These are phyloP conservation scores for Taiwanofungus camphoratus DNA, from an alignment of 1,284 basidiomycete species.

Conservation along the genomic window DNA sequence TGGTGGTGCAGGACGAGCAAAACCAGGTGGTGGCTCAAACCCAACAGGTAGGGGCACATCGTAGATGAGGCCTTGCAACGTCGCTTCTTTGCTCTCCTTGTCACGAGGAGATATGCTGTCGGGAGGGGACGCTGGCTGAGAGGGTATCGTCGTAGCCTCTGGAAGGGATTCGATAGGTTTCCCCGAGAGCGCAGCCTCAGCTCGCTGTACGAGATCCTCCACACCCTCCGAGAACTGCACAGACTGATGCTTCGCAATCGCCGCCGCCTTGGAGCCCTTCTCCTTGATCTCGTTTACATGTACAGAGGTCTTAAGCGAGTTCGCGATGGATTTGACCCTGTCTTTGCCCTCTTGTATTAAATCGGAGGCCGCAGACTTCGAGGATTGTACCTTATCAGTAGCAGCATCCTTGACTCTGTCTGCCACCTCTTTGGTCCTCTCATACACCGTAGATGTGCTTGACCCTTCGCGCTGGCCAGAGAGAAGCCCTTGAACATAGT, in stretches of 20 bases:
- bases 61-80: conserved; percentile 46
- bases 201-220: conserved; percentile 58
- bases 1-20: conserved; percentile 49
- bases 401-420: conserved; percentile 33
- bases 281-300: conserved; percentile 36
- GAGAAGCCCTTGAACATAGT: conserved; percentile 38
- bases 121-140: conserved; percentile 26
- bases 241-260: conserved; percentile 42
- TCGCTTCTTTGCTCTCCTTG: conserved; percentile 15
- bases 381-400: conserved; percentile 13
- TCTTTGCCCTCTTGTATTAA: conserved; percentile 38
- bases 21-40: conserved; percentile 89
- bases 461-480: conserved; percentile 20
- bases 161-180: conserved; percentile 31
- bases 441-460: conserved; percentile 26
- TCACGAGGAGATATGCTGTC: conserved; percentile 21
- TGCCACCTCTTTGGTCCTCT: conserved; percentile 33
- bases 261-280: conserved; percentile 35
- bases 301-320: conserved; percentile 45
- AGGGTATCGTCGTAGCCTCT: conserved; percentile 29
- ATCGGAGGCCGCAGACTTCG: conserved; percentile 34
- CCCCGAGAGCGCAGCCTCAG: conserved; percentile 59
- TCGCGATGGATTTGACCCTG: conserved; percentile 41
- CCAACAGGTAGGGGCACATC: conserved; percentile 78
- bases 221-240: conserved; percentile 57